A percentile compares a stretch with the other conserved stretches of the same genome.
Conservation (phyloP, 352 stramenopile species). For the Peronosclerospora sorghi region DNA sequence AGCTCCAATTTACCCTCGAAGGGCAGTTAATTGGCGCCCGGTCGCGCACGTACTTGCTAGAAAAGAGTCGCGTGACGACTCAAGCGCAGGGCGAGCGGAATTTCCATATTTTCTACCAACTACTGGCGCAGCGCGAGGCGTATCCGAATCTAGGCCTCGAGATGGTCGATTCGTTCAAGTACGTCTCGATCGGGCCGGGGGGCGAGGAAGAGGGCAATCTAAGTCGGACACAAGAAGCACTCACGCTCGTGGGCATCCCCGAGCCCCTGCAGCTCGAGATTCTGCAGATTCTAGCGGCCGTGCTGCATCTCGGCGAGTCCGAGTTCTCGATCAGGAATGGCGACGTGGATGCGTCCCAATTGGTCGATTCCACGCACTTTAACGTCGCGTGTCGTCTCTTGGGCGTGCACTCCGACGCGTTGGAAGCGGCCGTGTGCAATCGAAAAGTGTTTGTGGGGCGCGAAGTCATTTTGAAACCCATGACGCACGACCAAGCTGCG, state of each 20-base stretch:
- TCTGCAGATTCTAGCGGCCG: conserved; percentile 78
- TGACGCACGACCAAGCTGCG: conserved; percentile 71
- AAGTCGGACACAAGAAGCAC: conserved; percentile 63
- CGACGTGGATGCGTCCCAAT: conserved; percentile 64
- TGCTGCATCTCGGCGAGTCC: conserved; percentile 90
- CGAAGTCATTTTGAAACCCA: conserved; percentile 72
- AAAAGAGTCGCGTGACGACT: conserved; percentile 87
- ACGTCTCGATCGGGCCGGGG: conserved; percentile 35
- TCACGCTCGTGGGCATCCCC: conserved; percentile 84
- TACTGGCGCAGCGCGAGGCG: conserved; percentile 48
- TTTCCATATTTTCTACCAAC: conserved; percentile 93
- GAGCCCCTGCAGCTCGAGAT: conserved; percentile 78
- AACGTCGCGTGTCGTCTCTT: conserved; percentile 45
- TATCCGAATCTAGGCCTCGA: conserved; percentile 53
- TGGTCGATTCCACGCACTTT: conserved; percentile 50
- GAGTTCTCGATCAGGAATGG: conserved; percentile 66
- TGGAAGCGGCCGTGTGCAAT: conserved; percentile 66
- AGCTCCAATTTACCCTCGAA: conserved; percentile 71
- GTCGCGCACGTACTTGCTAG: conserved; percentile 85
- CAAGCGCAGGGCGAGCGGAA: conserved; percentile 83
- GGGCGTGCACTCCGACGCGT: conserved; percentile 35
- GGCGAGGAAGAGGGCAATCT: conserved; percentile 55
- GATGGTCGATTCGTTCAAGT: conserved; percentile 44
- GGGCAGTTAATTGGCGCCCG: conserved; percentile 66
- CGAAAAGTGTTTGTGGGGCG: conserved; percentile 76